Percentiles rank a stretch among this genome's conserved stretches.
Conservation (phyloP, 495 filamentous ascomycete genomes). For the Neurospora tetraspora region DNA sequence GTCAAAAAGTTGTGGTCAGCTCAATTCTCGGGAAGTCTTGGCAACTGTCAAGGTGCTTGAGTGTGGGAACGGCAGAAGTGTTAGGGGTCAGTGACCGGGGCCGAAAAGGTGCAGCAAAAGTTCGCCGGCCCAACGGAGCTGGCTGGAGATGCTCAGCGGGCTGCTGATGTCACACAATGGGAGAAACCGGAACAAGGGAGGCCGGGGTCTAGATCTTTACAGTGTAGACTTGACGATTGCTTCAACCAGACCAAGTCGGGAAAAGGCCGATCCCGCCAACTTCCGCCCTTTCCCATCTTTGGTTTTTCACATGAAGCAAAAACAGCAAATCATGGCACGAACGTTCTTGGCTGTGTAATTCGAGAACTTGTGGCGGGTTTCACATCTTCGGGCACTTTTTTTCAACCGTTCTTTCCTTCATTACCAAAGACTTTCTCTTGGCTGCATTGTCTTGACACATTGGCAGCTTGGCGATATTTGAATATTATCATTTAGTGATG, state of each 20-base stretch:
- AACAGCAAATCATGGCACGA: background rate
- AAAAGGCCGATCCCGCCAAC: too few relatives aligned
- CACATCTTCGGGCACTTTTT: background rate
- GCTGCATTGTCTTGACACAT: background rate
- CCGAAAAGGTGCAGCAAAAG: background rate
- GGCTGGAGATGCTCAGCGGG: background rate
- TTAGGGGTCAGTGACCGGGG: conserved; percentile 3
- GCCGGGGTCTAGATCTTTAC: conserved; percentile 2
- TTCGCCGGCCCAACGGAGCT: conserved; percentile 10
- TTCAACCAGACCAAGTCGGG: background rate
- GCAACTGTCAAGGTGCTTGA: too few relatives aligned
- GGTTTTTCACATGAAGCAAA: background rate
- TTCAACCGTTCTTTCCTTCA: background rate
- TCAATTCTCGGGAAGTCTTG: too few relatives aligned
- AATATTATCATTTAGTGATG: background rate
- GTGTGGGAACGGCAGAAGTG: conserved; percentile 12
- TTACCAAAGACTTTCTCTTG: background rate
- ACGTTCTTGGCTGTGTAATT: background rate
- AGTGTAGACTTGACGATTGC: background rate
- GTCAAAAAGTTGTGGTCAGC: too few relatives aligned
- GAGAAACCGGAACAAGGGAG: conserved; percentile 12
- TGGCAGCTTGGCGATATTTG: background rate
- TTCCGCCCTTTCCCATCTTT: conserved; percentile 1
- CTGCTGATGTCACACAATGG: conserved; percentile 12
- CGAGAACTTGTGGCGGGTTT: background rate